Percentiles rank a stretch among this genome's conserved stretches.
Evolutionary conservation across 2,329 filamentous ascomycete species (phyloP).

Genomic region (Penicillium olsonii): DNA sequence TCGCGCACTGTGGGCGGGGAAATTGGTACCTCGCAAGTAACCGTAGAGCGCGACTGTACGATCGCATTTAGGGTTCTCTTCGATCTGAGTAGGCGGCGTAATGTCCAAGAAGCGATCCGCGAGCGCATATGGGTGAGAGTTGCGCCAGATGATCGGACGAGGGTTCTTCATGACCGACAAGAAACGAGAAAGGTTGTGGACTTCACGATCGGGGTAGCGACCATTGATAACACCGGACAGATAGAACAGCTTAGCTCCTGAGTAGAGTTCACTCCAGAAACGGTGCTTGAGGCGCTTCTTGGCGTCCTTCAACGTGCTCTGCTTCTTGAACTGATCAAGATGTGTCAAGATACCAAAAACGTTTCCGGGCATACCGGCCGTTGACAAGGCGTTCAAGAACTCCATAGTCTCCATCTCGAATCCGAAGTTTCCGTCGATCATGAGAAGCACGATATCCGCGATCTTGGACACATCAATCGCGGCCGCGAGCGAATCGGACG

Average conservation of each 20-base stretch:
- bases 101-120: slow-evolving; percentile 95
- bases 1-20: slow-evolving; percentile 78
- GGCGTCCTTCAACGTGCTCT: slow-evolving; percentile 84
- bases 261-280: slow-evolving; percentile 95
- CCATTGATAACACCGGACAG: slow-evolving; percentile 96
- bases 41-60: slow-evolving; percentile 88
- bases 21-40: slow-evolving; percentile 93
- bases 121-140: slow-evolving; percentile 90
- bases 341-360: slow-evolving; percentile 97
- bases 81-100: slow-evolving; percentile 87
- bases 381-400: slow-evolving; percentile 89
- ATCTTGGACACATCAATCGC: slow-evolving; percentile 98
- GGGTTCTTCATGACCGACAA: slow-evolving; percentile 99
- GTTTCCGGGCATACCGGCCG: slow-evolving; percentile 96
- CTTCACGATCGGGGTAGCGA: slow-evolving; percentile 91
- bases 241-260: slow-evolving; percentile 96
- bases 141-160: slow-evolving; percentile 91
- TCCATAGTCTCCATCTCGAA: slow-evolving; percentile 99
- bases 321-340: slow-evolving; percentile 91
- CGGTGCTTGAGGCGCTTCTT: slow-evolving; percentile 96
- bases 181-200: slow-evolving; percentile 93
- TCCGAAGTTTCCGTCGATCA: slow-evolving; percentile 98
- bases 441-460: slow-evolving; percentile 91
- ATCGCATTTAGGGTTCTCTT: slow-evolving; percentile 86
- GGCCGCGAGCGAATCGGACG: slow-evolving; percentile 86